Conservation (phyloP, 164 flowering plant genomes). For the Cinnamomum micranthum region DNA sequence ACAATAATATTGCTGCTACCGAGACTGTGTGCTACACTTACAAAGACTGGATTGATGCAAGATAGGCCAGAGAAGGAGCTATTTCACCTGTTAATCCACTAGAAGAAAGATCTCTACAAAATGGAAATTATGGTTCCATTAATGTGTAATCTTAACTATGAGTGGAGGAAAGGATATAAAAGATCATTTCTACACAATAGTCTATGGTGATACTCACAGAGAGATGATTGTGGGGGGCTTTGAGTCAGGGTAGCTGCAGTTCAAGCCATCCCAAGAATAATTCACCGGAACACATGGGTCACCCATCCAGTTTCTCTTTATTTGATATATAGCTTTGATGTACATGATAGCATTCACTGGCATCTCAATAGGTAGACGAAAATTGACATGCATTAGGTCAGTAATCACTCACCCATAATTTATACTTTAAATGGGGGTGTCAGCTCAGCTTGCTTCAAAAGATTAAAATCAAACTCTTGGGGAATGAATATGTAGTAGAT, state of each 20-base stretch:
- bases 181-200: neutral
- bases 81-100: conserved; percentile 39
- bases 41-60: conserved; percentile 29
- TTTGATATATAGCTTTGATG: conserved; percentile 26
- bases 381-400: neutral
- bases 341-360: conserved; percentile 34
- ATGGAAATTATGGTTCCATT: neutral
- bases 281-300: conserved; percentile 50
- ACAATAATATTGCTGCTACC: too few relatives aligned
- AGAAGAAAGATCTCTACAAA: conserved; percentile 35
- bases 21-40: conserved; percentile 18
- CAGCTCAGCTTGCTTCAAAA: too few relatives aligned
- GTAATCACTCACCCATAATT: too few relatives aligned
- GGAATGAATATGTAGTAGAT: neutral
- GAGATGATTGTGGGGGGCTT: conserved; percentile 26
- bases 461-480: too few relatives aligned
- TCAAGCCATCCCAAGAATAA: conserved; percentile 41
- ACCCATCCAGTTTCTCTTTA: conserved; percentile 43
- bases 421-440: neutral
- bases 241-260: conserved; percentile 25
- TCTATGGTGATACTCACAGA: conserved; percentile 27
- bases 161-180: neutral
- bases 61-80: conserved; percentile 22
- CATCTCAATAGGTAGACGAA: neutral
- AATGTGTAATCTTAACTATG: neutral